These are phyloP conservation scores for Aspergillus asperescens DNA, from an alignment of 495 filamentous ascomycete species.

Conservation along the genomic window DNA sequence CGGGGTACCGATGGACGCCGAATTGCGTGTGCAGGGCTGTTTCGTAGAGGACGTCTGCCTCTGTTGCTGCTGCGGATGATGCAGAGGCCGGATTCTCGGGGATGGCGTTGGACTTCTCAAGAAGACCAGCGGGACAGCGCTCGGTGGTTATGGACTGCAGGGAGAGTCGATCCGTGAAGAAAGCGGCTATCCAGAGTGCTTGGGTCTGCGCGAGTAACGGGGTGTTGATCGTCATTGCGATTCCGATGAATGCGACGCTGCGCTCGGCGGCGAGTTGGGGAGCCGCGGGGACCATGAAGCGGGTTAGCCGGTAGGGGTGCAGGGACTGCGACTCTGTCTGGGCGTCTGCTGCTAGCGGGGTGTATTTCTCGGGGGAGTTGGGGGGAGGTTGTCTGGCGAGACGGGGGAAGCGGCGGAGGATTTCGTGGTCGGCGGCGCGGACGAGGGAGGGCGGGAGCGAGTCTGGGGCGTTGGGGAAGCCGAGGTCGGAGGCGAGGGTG, in stretches of 20 bases:
- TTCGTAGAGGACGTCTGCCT: constrained; percentile 44
- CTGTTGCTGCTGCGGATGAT: constrained; percentile 3
- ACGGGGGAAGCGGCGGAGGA: constrained; percentile 61
- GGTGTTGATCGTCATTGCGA: constrained; percentile 59
- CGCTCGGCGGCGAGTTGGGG: constrained; percentile 47
- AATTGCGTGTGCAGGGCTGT: constrained; percentile 62
- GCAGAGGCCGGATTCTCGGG: background rate
- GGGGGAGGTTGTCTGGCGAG: constrained; percentile 39
- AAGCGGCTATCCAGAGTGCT: constrained; percentile 68
- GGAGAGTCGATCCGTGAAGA: constrained; percentile 42
- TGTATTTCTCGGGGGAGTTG: constrained; percentile 26
- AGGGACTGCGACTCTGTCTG: constrained; percentile 31
- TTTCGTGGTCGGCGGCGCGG: constrained; percentile 56
- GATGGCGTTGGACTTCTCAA: too few relatives aligned
- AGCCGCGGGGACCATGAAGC: constrained; percentile 67
- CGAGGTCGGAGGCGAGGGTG: constrained; percentile 32
- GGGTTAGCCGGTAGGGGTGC: constrained; percentile 52
- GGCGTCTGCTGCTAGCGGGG: constrained; percentile 25
- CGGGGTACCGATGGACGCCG: constrained; percentile 63
- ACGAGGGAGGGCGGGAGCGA: constrained; percentile 25
- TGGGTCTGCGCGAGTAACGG: constrained; percentile 59
- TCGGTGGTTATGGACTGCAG: background rate
- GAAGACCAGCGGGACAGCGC: background rate
- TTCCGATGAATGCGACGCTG: constrained; percentile 64
- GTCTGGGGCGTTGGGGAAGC: constrained; percentile 34